phyloP scores from a whole-genome alignment of 805 yeast genomes.

The Clavispora fructus region DNA sequence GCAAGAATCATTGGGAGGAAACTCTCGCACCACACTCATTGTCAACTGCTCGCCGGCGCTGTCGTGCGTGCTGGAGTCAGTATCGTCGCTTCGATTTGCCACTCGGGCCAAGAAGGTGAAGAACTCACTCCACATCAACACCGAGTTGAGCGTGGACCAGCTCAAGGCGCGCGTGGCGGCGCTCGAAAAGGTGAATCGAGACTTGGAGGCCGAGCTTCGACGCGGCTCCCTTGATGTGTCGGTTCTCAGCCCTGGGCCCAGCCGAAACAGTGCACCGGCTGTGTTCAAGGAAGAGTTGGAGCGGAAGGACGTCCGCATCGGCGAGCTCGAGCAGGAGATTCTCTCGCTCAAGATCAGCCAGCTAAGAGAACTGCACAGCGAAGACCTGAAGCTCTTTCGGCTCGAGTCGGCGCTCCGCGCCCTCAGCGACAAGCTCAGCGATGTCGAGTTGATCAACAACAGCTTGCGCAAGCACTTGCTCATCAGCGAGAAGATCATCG shows the following conservation, averaged over 20 bases:
- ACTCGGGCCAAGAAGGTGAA: slow-evolving; percentile 62
- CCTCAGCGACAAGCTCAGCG: slow-evolving; percentile 53
- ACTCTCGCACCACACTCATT: slow-evolving; percentile 69
- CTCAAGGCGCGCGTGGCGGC: slow-evolving; percentile 37
- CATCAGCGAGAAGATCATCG: slow-evolving; percentile 51
- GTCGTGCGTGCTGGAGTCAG: slow-evolving; percentile 55
- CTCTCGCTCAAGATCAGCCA: slow-evolving; percentile 12
- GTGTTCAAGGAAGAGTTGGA: slow-evolving; percentile 8
- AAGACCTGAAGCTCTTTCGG: slow-evolving; percentile 46
- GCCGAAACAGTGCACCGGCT: neutral
- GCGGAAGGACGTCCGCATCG: slow-evolving; percentile 12
- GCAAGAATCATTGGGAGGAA: slow-evolving; percentile 79
- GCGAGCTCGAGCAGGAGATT: slow-evolving; percentile 13
- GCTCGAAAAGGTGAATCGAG: slow-evolving; percentile 29
- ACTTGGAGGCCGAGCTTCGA: slow-evolving; percentile 38
- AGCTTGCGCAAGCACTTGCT: slow-evolving; percentile 52
- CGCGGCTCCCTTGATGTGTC: neutral
- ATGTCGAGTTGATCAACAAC: slow-evolving; percentile 58
- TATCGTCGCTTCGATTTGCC: slow-evolving; percentile 72
- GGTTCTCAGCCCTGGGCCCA: neutral
- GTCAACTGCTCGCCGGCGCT: slow-evolving; percentile 67
- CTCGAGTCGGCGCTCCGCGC: slow-evolving; percentile 56
- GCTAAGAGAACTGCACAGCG: slow-evolving; percentile 30
- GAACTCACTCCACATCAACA: slow-evolving; percentile 60
- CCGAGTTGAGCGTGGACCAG: slow-evolving; percentile 50